Percentiles rank a stretch among this genome's conserved stretches.
These are phyloP conservation scores for Rhizoctonia solani DNA, from an alignment of 1,284 basidiomycete genomes.

Conservation along the genomic window DNA sequence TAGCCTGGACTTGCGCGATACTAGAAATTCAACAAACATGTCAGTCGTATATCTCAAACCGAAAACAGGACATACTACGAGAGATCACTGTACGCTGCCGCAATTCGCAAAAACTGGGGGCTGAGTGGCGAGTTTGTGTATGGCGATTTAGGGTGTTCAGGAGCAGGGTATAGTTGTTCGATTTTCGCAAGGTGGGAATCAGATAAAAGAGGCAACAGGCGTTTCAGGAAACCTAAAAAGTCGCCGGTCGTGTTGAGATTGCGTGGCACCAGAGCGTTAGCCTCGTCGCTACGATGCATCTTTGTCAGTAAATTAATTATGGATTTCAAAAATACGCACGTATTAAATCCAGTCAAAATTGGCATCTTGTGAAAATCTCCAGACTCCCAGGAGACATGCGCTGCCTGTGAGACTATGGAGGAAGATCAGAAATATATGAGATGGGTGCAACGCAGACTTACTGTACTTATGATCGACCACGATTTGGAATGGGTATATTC, in stretches of 20 bases:
- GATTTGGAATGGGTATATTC: slow-evolving; percentile 17
- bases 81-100: slow-evolving; percentile 18
- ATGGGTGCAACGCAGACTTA: too few species aligned
- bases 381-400: slow-evolving; percentile 15
- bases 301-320: neutral
- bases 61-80: slow-evolving; percentile 10
- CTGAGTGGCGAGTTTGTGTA: slow-evolving; percentile 20
- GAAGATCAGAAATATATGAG: too few species aligned
- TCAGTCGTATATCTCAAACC: neutral
- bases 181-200: slow-evolving; percentile 8
- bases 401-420: neutral
- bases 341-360: slow-evolving; percentile 24
- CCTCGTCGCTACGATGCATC: slow-evolving; percentile 4
- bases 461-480: slow-evolving; percentile 25
- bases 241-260: slow-evolving; percentile 20
- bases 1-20: slow-evolving; percentile 26
- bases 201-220: neutral
- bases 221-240: slow-evolving; percentile 16
- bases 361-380: slow-evolving; percentile 15
- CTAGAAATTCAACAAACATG: too few species aligned
- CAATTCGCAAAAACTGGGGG: slow-evolving; percentile 5
- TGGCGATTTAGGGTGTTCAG: slow-evolving; percentile 4
- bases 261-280: neutral
- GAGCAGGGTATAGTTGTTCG: slow-evolving; percentile 4
- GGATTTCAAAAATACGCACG: neutral